These are phyloP conservation scores for Lasiosphaeriaceae sp. DNA, from an alignment of 495 filamentous ascomycete genomes.

Conservation along the genomic window DNA sequence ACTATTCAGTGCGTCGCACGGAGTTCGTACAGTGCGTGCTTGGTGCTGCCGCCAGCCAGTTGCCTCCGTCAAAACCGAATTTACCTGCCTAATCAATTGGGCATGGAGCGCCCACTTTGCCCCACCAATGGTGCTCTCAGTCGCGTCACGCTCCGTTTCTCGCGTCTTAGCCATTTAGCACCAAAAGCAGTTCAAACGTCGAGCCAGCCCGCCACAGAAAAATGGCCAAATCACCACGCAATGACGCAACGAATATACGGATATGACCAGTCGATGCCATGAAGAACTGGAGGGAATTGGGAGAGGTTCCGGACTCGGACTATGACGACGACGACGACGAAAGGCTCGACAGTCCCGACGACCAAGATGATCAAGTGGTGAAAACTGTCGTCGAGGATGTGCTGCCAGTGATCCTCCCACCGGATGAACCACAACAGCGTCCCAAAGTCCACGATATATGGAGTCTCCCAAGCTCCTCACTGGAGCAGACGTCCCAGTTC, in stretches of 20 bases:
- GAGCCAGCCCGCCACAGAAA: neutral
- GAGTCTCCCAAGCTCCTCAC: constrained; percentile 18
- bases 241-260: constrained; percentile 16
- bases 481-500: neutral
- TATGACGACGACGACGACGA: constrained; percentile 56
- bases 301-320: constrained; percentile 57
- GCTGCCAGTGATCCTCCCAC: neutral
- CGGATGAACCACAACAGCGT: neutral
- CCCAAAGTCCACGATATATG: constrained; percentile 14
- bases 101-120: constrained; percentile 3
- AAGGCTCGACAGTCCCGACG: constrained; percentile 38
- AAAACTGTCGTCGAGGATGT: neutral
- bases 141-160: constrained; percentile 20
- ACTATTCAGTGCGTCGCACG: too few relatives aligned
- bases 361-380: constrained; percentile 15
- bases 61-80: neutral
- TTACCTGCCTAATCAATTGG: too few relatives aligned
- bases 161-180: constrained; percentile 13
- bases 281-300: constrained; percentile 55
- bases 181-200: neutral
- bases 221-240: neutral
- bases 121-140: constrained; percentile 23
- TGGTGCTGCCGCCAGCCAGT: too few relatives aligned
- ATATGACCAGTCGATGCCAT: constrained; percentile 35
- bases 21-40: too few relatives aligned